Evolutionary conservation across 1,139 yeast species (phyloP).

Genomic region (Kurtzmaniella natalensis): DNA sequence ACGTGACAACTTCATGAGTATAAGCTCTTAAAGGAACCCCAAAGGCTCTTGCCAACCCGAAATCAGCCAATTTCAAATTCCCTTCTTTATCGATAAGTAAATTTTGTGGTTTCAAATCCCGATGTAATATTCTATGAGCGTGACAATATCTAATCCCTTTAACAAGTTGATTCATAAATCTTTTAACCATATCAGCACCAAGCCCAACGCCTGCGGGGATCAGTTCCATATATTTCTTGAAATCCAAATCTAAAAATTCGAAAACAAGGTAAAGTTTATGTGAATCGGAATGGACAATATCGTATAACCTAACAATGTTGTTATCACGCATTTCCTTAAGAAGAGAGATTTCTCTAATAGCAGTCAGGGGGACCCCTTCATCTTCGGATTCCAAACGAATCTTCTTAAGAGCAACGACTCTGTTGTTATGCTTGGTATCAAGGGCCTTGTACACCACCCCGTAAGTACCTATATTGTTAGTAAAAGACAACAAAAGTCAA

Average conservation of each 20-base stretch:
- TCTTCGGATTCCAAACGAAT: conserved; percentile 95
- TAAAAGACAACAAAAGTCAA: no score
- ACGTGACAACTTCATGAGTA: conserved; percentile 95
- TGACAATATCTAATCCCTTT: conserved; percentile 95
- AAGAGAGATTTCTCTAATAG: conserved; percentile 91
- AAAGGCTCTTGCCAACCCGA: conserved; percentile 94
- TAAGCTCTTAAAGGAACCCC: conserved; percentile 96
- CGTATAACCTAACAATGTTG: conserved; percentile 85
- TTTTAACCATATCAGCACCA: conserved; percentile 85
- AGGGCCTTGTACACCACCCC: conserved; percentile 98
- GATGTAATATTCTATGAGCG: conserved; percentile 88
- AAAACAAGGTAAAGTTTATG: conserved; percentile 90
- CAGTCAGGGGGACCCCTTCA: conserved; percentile 98
- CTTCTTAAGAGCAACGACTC: conserved; percentile 91
- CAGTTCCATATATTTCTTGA: conserved; percentile 94
- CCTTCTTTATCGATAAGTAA: conserved; percentile 93
- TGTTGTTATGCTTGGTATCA: conserved; percentile 81
- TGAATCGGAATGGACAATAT: conserved; percentile 95
- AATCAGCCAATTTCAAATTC: conserved; percentile 90
- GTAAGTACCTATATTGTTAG: conserved; percentile 62
- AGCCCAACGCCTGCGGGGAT: conserved; percentile 90
- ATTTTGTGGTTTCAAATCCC: conserved; percentile 96
- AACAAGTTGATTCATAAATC: conserved; percentile 88
- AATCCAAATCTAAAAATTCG: conserved; percentile 89
- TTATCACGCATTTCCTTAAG: conserved; percentile 90